Conservation (phyloP, 495 filamentous ascomycete genomes). For the Aspergillus panamensis region DNA sequence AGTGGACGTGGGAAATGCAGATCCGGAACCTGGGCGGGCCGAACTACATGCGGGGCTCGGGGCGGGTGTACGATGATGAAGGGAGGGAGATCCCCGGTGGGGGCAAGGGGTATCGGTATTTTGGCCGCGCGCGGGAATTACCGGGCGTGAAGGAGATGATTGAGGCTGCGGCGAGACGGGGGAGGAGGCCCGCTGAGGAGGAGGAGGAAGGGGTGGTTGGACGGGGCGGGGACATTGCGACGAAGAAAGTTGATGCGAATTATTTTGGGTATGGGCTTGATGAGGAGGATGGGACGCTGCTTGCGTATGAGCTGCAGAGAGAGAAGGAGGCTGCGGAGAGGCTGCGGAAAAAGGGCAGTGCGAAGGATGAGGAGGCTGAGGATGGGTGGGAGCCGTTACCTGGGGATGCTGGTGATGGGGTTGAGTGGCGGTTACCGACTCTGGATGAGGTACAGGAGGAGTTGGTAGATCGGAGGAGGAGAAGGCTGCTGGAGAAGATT, state of each 20-base stretch:
- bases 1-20: slow-evolving; percentile 97
- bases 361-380: slow-evolving; percentile 44
- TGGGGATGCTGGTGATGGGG: slow-evolving; percentile 79
- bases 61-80: slow-evolving; percentile 84
- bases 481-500: slow-evolving; percentile 76
- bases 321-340: slow-evolving; percentile 76
- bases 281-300: slow-evolving; percentile 83
- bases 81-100: slow-evolving; percentile 87
- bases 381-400: slow-evolving; percentile 80
- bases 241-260: slow-evolving; percentile 82
- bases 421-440: slow-evolving; percentile 79
- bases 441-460: slow-evolving; percentile 90
- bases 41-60: slow-evolving; percentile 93
- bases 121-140: slow-evolving; percentile 84
- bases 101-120: slow-evolving; percentile 88
- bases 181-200: slow-evolving; percentile 58
- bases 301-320: slow-evolving; percentile 78
- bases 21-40: slow-evolving; percentile 91
- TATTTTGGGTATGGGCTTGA: slow-evolving; percentile 96
- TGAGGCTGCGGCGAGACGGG: slow-evolving; percentile 60
- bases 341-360: slow-evolving; percentile 45
- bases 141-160: slow-evolving; percentile 97
- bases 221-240: slow-evolving; percentile 62
- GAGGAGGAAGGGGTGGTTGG: slow-evolving; percentile 57
- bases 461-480: slow-evolving; percentile 79